A percentile compares a stretch with the other conserved stretches of the same genome.
Evolutionary conservation across 1,284 basidiomycete genomes (phyloP).

Genomic region (Xerocomus nothofagi): DNA sequence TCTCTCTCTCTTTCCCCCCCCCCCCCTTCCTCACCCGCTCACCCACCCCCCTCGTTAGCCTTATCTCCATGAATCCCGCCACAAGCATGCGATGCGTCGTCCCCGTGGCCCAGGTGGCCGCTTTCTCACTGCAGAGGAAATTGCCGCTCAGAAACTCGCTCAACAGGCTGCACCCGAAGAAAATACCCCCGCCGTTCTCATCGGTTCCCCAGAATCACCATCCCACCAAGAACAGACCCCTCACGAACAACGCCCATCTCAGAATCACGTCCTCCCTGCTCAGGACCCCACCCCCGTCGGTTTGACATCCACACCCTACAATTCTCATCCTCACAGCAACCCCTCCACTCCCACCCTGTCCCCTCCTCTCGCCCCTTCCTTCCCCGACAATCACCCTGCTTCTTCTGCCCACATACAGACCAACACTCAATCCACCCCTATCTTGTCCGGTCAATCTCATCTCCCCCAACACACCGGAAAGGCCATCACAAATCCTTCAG

Average conservation of each 20-base stretch:
- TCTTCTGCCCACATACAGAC: slow-evolving; percentile 15
- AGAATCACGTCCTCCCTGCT: slow-evolving; percentile 21
- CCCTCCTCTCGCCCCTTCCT: slow-evolving; percentile 20
- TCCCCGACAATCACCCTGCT: slow-evolving; percentile 19
- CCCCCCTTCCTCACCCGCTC: background rate
- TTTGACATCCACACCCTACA: slow-evolving; percentile 14
- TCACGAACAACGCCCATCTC: slow-evolving; percentile 17
- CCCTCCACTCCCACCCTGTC: slow-evolving; percentile 24
- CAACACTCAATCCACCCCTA: slow-evolving; percentile 24
- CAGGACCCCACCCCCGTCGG: slow-evolving; percentile 14
- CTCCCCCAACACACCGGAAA: slow-evolving; percentile 26
- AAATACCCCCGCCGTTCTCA: slow-evolving; percentile 9
- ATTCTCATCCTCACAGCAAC: slow-evolving; percentile 17
- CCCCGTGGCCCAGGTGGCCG: slow-evolving; percentile 95
- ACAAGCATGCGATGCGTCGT: slow-evolving; percentile 96
- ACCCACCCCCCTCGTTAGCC: slow-evolving; percentile 55
- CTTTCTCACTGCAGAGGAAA: slow-evolving; percentile 94
- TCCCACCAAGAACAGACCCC: slow-evolving; percentile 11
- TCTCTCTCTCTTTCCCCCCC: slow-evolving; percentile 16
- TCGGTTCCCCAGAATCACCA: slow-evolving; percentile 14
- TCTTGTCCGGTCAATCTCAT: slow-evolving; percentile 16
- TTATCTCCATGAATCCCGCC: slow-evolving; percentile 95
- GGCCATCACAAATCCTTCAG: slow-evolving; percentile 36
- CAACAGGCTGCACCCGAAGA: slow-evolving; percentile 27
- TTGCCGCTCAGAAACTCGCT: slow-evolving; percentile 70